Conservation (phyloP, 2,329 filamentous ascomycete species). For the Phaeomoniella chlamydospora region DNA sequence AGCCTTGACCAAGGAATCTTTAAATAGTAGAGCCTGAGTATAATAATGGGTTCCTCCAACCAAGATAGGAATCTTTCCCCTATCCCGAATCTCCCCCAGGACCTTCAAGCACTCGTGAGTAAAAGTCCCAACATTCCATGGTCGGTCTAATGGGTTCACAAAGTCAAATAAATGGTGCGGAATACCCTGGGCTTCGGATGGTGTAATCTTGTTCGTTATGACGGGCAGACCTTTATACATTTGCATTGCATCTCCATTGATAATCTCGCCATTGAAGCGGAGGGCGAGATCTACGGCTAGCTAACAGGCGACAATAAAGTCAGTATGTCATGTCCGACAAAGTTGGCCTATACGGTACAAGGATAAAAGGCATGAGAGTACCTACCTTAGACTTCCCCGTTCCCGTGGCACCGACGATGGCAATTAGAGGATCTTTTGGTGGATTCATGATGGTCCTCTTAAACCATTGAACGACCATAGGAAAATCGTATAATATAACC, state of each 20-base stretch:
- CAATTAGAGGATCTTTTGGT: conserved; percentile 48
- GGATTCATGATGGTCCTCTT: conserved; percentile 1
- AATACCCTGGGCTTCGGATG: conserved; percentile 60
- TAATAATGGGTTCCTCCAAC: conserved; percentile 97
- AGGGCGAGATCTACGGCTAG: conserved; percentile 78
- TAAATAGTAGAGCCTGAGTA: conserved; percentile 73
- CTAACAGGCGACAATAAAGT: conserved; percentile 27
- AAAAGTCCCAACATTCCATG: conserved; percentile 74
- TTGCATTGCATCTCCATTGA: conserved; percentile 98
- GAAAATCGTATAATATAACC: too few relatives aligned
- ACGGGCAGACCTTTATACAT: conserved; percentile 84
- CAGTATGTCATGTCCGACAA: neutral
- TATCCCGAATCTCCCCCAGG: conserved; percentile 62
- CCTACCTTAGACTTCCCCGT: conserved; percentile 84
- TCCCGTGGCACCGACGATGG: conserved; percentile 77
- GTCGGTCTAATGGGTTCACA: conserved; percentile 58
- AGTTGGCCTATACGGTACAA: too few relatives aligned
- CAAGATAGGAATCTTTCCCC: conserved; percentile 73
- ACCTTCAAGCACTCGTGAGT: conserved; percentile 51
- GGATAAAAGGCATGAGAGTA: too few relatives aligned
- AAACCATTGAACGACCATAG: too few relatives aligned
- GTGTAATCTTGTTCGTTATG: conserved; percentile 84
- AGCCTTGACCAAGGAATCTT: conserved; percentile 45
- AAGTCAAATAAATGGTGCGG: conserved; percentile 79
- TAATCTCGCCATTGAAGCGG: conserved; percentile 77